Base-by-base conservation (phyloP, 2,329 filamentous ascomycete genomes). In the Phialophora tarda region DNA sequence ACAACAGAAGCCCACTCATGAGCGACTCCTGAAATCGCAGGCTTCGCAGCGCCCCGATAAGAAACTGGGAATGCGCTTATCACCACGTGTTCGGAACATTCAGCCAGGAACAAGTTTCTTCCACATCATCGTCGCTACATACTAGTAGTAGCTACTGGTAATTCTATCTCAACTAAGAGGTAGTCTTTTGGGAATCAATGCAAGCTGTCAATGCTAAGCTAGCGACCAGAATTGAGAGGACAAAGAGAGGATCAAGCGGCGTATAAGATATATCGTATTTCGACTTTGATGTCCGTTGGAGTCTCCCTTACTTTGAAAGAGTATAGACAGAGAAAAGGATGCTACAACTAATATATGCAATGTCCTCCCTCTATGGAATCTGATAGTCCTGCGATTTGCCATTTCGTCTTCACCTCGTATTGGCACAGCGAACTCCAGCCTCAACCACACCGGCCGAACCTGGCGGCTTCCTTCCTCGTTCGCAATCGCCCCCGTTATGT, bases 1-100 rank as follows among this genome's bases (percentile, higher is more conserved):
- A 59, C 44, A 47, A 28, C 23, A n/a, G 47, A 59, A 24, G 28
- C 44, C 14, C 7, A n/a, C 34, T 7, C 17, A 32, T 41, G 28
- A 41, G 30, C 44, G 38, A 44, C 59, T 50, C 59, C 59, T 57
- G 63, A 62, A 48, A 54, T 44, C 58, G 50, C 48, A 57, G 34
- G 50, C 51, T 53, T 62, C 55, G 26, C 30, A n/a, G 34, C 24
- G 12, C 50, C 34, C 48, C 51, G 59, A 65, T 62, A 62, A 55
- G 30, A 14, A 38, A 1, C 47, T 61, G 21, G 23, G 21, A 12
- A 23, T 26, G 21, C 48, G n/a, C 48, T 51, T 63, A 66, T 66
- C 64, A 38, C 56, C 64, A 66, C 64, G 64, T 66, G 30, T 17
- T 24, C n/a, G 14, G 12, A 4, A 12, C 32, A 12, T 12, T 34